These are phyloP conservation scores for Austropuccinia psidii DNA, from an alignment of 1,284 basidiomycete genomes.

Conservation along the genomic window DNA sequence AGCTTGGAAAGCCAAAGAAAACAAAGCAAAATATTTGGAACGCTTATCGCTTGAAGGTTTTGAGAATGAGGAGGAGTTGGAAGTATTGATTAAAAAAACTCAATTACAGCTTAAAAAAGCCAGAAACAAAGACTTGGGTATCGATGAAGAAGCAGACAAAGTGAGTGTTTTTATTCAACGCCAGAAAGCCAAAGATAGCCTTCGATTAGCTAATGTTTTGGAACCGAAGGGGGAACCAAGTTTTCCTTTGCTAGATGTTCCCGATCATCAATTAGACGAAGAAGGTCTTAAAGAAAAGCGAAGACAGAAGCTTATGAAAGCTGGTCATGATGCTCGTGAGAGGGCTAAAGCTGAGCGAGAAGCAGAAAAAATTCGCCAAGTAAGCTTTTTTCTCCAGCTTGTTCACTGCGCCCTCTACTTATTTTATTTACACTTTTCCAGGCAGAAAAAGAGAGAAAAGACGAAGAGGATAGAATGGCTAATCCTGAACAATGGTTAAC, in stretches of 20 bases:
- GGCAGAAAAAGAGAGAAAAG: constrained; percentile 24
- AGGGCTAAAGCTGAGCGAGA: constrained; percentile 82
- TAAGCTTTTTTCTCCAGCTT: not conserved
- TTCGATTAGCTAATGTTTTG: constrained; percentile 12
- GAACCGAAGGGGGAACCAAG: constrained; percentile 66
- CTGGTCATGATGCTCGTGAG: constrained; percentile 84
- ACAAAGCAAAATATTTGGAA: constrained; percentile 65
- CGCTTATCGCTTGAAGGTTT: constrained; percentile 58
- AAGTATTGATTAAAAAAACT: constrained; percentile 56
- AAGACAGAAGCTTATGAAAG: constrained; percentile 85
- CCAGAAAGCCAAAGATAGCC: too few relatives aligned
- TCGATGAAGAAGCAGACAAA: constrained; percentile 56
- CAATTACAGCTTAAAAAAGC: constrained; percentile 61
- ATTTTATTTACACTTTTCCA: not conserved
- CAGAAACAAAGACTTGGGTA: constrained; percentile 64
- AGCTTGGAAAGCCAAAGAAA: constrained; percentile 60
- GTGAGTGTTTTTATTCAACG: too few relatives aligned
- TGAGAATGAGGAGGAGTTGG: constrained; percentile 56
- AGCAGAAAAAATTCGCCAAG: constrained; percentile 59
- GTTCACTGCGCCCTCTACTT: not conserved
- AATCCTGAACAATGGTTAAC: constrained; percentile 26
- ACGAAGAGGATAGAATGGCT: constrained; percentile 15
- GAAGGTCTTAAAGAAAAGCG: constrained; percentile 91
- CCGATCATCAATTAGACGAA: constrained; percentile 88
- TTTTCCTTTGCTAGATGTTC: constrained; percentile 81